Evolutionary conservation across 768 basidiomycete species (phyloP).

Genomic region (Suillus weaverae): DNA sequence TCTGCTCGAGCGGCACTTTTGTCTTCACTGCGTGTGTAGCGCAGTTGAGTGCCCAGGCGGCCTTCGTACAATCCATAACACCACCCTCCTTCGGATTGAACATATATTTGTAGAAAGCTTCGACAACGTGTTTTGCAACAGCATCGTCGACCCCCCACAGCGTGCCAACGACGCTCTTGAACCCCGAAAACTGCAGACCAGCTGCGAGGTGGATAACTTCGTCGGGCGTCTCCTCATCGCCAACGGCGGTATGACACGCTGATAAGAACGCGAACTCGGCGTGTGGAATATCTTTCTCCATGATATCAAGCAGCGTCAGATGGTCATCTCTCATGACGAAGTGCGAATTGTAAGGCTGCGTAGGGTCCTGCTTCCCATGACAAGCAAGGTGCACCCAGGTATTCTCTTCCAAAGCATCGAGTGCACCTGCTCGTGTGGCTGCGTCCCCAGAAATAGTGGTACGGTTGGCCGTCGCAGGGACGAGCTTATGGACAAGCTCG

Average conservation of each 20-base stretch:
- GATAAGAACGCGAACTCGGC: slow-evolving; percentile 16
- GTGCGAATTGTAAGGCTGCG: slow-evolving; percentile 14
- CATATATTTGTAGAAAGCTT: slow-evolving; percentile 3
- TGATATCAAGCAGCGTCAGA: slow-evolving; percentile 5
- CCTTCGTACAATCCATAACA: slow-evolving; percentile 6
- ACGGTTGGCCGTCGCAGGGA: slow-evolving; percentile 9
- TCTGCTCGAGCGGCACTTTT: slow-evolving; percentile 6
- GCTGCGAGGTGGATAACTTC: slow-evolving; percentile 25
- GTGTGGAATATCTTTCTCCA: not conserved
- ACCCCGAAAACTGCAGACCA: slow-evolving; percentile 22
- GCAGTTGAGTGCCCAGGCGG: slow-evolving; percentile 3
- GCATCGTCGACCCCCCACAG: slow-evolving; percentile 18
- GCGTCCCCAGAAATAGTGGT: not conserved
- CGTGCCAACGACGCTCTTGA: slow-evolving; percentile 23
- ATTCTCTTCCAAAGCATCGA: not conserved
- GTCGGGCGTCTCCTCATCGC: slow-evolving; percentile 16
- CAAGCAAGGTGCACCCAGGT: slow-evolving; percentile 22
- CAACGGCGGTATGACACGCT: slow-evolving; percentile 26
- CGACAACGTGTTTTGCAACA: not conserved
- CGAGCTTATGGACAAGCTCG: slow-evolving; percentile 17
- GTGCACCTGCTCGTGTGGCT: slow-evolving; percentile 2
- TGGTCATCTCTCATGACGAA: not conserved
- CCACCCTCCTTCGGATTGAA: slow-evolving; percentile 3
- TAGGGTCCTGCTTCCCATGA: slow-evolving; percentile 14
- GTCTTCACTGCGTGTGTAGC: not conserved